Evolutionary conservation across 257 asterid genomes (phyloP).

Genomic region (Solanum bulbocastanum): DNA sequence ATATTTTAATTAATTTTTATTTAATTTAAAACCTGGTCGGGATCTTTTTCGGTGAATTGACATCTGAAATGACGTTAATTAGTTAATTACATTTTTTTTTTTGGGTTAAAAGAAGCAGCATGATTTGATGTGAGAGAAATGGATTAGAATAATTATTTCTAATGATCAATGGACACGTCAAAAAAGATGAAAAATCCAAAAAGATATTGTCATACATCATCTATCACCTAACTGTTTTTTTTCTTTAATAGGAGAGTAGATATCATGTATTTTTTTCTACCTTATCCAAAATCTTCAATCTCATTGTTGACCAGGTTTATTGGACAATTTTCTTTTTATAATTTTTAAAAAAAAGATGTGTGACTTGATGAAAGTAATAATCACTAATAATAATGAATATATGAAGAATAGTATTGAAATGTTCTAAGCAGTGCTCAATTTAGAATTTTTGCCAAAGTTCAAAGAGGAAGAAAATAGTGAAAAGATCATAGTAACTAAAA

Average conservation of each 20-base stretch:
- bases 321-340: too few relatives aligned
- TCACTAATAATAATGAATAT: neutral
- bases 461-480: neutral
- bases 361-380: neutral
- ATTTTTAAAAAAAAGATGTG: neutral
- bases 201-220: neutral
- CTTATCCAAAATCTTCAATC: neutral
- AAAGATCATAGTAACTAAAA: neutral
- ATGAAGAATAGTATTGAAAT: neutral
- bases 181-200: neutral
- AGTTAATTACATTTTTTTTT: neutral
- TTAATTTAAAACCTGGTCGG: neutral
- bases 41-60: neutral
- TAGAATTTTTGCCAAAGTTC: neutral
- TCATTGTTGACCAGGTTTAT: neutral
- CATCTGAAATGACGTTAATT: neutral
- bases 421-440: neutral
- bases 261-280: neutral
- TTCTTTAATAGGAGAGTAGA: neutral
- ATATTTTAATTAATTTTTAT: too few relatives aligned
- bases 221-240: neutral
- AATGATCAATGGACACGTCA: neutral
- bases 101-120: neutral
- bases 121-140: neutral
- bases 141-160: neutral